A percentile compares a stretch with the other conserved stretches of the same genome.
Conservation (phyloP, 371 early-diverging fungal genomes). For the Mortierella sp. region DNA sequence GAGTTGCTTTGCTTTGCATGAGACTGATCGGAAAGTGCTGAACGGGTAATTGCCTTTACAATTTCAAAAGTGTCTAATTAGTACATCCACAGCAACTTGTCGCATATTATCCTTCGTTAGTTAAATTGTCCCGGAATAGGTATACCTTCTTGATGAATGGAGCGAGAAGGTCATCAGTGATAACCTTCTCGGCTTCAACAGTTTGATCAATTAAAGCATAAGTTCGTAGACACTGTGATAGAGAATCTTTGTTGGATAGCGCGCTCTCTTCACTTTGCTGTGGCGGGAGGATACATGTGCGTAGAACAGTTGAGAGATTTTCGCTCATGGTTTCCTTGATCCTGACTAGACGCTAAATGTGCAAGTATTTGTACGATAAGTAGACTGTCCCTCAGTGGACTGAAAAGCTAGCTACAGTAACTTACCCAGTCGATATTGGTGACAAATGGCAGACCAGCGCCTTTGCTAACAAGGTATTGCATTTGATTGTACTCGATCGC, state of each 20-base stretch:
- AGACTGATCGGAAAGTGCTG: slow-evolving; percentile 17
- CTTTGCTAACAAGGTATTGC: slow-evolving; percentile 79
- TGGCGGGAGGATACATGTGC: slow-evolving; percentile 57
- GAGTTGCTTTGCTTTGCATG: slow-evolving; percentile 2
- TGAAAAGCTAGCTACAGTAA: neutral
- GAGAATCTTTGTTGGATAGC: slow-evolving; percentile 63
- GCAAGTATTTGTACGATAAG: neutral
- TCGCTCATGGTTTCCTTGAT: slow-evolving; percentile 79
- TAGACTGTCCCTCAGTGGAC: neutral
- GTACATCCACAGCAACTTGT: no score
- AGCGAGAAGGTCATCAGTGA: slow-evolving; percentile 68
- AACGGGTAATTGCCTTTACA: slow-evolving; percentile 56
- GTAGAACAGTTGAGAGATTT: slow-evolving; percentile 65
- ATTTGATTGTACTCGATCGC: slow-evolving; percentile 90
- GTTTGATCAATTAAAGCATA: slow-evolving; percentile 83
- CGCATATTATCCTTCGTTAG: no score
- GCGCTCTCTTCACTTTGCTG: slow-evolving; percentile 51
- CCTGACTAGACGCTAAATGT: slow-evolving; percentile 72
- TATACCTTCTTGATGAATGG: slow-evolving; percentile 70
- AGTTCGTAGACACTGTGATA: slow-evolving; percentile 78
- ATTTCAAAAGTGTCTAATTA: neutral
- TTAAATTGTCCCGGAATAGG: neutral
- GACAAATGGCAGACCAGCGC: slow-evolving; percentile 79
- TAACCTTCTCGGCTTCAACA: slow-evolving; percentile 75
- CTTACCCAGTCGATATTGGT: slow-evolving; percentile 82